These are phyloP conservation scores for Leccinellum albellum DNA, from an alignment of 768 basidiomycete species.

Conservation along the genomic window DNA sequence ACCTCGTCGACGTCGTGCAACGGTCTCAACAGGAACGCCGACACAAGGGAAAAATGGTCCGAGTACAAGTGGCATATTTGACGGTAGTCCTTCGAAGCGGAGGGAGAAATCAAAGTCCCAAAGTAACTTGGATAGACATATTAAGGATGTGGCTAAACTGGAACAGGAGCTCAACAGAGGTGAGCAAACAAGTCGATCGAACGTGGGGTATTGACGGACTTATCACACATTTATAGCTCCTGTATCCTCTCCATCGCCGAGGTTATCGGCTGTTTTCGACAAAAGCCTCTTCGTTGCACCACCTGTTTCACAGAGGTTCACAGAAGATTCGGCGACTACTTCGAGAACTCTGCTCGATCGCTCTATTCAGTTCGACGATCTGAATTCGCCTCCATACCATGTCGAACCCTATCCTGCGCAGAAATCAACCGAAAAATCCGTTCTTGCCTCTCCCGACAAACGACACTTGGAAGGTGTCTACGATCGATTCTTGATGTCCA, in stretches of 20 bases:
- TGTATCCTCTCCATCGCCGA: slow-evolving; percentile 39
- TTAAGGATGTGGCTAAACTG: slow-evolving; percentile 60
- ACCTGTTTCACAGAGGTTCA: slow-evolving; percentile 35
- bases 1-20: slow-evolving; percentile 50
- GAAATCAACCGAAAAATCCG: slow-evolving; percentile 33
- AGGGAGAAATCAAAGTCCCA: slow-evolving; percentile 67
- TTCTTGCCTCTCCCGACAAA: slow-evolving; percentile 52
- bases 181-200: slow-evolving; percentile 32
- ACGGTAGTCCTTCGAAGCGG: slow-evolving; percentile 56
- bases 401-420: slow-evolving; percentile 64
- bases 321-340: slow-evolving; percentile 35
- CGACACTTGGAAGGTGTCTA: slow-evolving; percentile 71
- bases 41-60: slow-evolving; percentile 31
- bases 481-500: slow-evolving; percentile 80
- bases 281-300: slow-evolving; percentile 64
- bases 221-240: slow-evolving; percentile 25
- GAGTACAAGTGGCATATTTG: slow-evolving; percentile 30
- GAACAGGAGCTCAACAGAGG: slow-evolving; percentile 63
- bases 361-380: slow-evolving; percentile 35
- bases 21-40: slow-evolving; percentile 65
- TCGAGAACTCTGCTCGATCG: slow-evolving; percentile 13
- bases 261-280: slow-evolving; percentile 67
- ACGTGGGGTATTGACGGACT: slow-evolving; percentile 2
- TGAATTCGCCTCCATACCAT: slow-evolving; percentile 57
- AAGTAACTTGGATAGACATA: slow-evolving; percentile 61